Evolutionary conservation across 2,329 filamentous ascomycete species (phyloP).

Genomic region (Penicillium sp.): DNA sequence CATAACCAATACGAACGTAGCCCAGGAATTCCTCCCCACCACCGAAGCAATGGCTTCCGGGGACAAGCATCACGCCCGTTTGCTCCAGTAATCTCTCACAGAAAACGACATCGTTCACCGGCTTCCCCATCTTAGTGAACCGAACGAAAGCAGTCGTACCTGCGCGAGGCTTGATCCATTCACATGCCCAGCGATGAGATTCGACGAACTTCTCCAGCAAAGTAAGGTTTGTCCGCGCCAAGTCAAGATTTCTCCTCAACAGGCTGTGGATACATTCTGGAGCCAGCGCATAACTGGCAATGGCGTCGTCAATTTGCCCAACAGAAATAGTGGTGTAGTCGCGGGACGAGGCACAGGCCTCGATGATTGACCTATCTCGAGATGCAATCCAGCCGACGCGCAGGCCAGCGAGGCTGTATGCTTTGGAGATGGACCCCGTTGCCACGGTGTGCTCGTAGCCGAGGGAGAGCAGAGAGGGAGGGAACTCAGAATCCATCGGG

Average conservation of each 20-base stretch:
- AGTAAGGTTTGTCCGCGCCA: constrained; percentile 66
- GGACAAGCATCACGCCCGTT: constrained; percentile 70
- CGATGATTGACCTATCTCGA: constrained; percentile 60
- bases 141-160: constrained; percentile 77
- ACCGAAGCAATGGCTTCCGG: constrained; percentile 72
- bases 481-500: constrained; percentile 54
- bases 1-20: constrained; percentile 75
- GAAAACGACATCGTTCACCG: constrained; percentile 70
- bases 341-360: constrained; percentile 61
- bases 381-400: constrained; percentile 80
- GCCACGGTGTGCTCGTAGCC: constrained; percentile 69
- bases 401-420: constrained; percentile 77
- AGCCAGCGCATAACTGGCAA: constrained; percentile 72
- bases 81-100: constrained; percentile 66
- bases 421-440: constrained; percentile 81
- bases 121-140: constrained; percentile 60
- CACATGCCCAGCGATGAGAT: constrained; percentile 60
- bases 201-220: constrained; percentile 67
- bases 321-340: constrained; percentile 87
- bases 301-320: constrained; percentile 73
- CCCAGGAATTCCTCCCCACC: constrained; percentile 64
- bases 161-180: constrained; percentile 71
- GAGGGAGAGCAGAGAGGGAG: constrained; percentile 67
- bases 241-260: constrained; percentile 60
- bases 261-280: constrained; percentile 62